Percentiles rank a stretch among this genome's conserved stretches.
phyloP scores from a whole-genome alignment of 306 rosid species.

The Biancaea sappan region DNA sequence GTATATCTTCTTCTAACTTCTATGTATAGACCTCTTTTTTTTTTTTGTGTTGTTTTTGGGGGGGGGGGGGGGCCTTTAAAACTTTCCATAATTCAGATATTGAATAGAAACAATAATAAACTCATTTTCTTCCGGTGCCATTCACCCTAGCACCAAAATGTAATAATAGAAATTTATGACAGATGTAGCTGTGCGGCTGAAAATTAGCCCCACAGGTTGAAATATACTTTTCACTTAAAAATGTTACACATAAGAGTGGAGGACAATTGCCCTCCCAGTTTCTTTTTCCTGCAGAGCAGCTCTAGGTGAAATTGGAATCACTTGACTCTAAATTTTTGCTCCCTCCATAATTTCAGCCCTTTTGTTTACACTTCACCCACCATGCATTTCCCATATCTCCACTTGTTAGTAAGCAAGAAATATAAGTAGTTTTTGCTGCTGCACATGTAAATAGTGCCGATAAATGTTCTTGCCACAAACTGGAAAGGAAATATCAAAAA shows the following conservation, averaged over 20 bases:
- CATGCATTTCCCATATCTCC: conserved; percentile 3
- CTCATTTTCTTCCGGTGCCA: not conserved
- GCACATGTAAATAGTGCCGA: not conserved
- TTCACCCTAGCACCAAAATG: not conserved
- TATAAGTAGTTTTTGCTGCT: not conserved
- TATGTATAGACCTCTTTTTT: not conserved
- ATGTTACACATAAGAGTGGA: not conserved
- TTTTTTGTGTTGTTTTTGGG: no score
- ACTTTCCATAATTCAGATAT: not conserved
- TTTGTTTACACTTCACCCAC: not conserved
- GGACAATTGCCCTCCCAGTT: not conserved
- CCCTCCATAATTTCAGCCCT: not conserved
- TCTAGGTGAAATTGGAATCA: not conserved
- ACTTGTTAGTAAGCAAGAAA: conserved; percentile 14
- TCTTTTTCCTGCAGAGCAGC: not conserved
- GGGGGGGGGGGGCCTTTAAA: not conserved
- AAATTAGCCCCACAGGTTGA: not conserved
- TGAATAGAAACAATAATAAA: not conserved
- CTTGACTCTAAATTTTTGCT: not conserved
- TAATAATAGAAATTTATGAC: not conserved
- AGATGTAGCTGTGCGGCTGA: not conserved
- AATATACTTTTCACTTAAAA: not conserved
- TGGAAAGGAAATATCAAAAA: not conserved
- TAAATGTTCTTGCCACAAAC: conserved; percentile 4
- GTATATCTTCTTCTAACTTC: not conserved